Conservation (phyloP, 2,329 filamentous ascomycete genomes). For the Calonectria pteridis region DNA sequence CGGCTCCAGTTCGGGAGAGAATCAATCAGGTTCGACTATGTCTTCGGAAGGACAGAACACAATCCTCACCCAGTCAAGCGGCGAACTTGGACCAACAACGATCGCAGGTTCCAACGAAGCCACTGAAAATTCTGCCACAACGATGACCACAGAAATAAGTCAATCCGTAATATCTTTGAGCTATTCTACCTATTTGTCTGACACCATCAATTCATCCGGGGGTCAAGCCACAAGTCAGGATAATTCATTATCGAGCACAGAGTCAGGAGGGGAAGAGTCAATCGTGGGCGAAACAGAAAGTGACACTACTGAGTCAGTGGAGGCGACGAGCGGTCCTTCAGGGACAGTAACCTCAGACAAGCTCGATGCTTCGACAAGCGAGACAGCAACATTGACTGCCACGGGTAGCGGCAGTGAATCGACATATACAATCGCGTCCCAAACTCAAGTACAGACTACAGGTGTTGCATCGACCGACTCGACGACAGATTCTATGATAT, state of each 20-base stretch:
- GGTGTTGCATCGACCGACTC: neutral
- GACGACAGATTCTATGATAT: neutral
- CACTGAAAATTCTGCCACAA: neutral
- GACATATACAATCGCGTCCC: neutral
- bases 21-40: neutral
- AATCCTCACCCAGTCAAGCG: neutral
- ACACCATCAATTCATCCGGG: neutral
- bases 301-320: neutral
- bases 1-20: neutral
- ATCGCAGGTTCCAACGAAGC: neutral
- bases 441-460: neutral
- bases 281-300: neutral
- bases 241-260: neutral
- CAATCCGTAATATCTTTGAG: neutral
- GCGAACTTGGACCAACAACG: neutral
- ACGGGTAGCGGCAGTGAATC: neutral
- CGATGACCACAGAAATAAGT: neutral
- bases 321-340: neutral
- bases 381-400: neutral
- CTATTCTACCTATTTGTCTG: neutral
- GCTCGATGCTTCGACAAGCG: neutral
- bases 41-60: neutral
- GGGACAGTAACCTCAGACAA: neutral
- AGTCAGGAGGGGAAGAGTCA: neutral
- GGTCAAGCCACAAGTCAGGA: neutral